phyloP scores from a whole-genome alignment of 2,329 filamentous ascomycete genomes.

The Aspergillus thermomutatus region DNA sequence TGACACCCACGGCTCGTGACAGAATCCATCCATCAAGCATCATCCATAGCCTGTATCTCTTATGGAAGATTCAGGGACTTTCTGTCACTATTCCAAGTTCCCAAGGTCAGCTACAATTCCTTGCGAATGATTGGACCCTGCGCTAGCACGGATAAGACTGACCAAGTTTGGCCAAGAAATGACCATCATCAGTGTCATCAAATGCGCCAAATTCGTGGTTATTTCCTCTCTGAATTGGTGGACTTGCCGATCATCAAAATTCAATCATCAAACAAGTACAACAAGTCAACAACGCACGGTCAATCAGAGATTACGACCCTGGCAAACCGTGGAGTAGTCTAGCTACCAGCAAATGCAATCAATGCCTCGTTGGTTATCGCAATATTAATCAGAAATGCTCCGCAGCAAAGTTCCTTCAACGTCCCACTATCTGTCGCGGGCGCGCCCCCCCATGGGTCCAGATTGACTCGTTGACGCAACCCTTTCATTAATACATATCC shows the following conservation, averaged over 20 bases:
- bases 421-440: slow-evolving; percentile 1
- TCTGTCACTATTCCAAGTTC: background rate
- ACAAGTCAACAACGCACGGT: no score
- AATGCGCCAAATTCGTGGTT: background rate
- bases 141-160: background rate
- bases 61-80: background rate
- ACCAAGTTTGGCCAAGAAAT: no score
- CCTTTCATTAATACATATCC: background rate
- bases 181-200: no score
- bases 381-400: background rate
- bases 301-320: background rate
- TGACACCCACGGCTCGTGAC: background rate
- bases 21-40: background rate
- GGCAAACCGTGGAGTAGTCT: background rate
- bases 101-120: background rate
- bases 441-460: slow-evolving; percentile 8
- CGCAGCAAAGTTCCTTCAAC: background rate
- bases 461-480: slow-evolving; percentile 19
- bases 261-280: no score
- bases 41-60: no score
- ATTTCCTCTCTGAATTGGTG: background rate
- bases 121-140: background rate
- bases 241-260: background rate
- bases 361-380: background rate
- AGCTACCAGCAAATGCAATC: background rate